Percentiles rank a stretch among this genome's conserved stretches.
Conservation (phyloP, 306 rosid species). For the Ochetophila trinervis region DNA sequence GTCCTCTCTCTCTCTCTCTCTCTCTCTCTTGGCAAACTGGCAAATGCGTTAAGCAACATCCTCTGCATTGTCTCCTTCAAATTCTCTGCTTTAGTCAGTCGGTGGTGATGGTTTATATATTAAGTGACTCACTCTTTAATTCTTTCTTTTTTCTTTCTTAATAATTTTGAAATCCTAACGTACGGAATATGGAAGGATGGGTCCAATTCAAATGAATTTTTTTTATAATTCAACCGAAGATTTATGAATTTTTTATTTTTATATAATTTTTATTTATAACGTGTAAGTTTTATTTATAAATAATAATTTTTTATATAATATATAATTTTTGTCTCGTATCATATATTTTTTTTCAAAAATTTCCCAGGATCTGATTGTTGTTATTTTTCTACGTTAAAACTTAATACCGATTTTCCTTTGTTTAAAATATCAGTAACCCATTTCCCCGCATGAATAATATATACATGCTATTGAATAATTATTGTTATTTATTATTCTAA, state of each 20-base stretch:
- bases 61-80: slow-evolving; percentile 52
- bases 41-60: slow-evolving; percentile 85
- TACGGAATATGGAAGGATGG: slow-evolving; percentile 43
- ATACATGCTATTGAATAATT: neutral
- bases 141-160: too few relatives aligned
- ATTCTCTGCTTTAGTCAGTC: slow-evolving; percentile 21
- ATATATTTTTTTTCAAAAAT: too few relatives aligned
- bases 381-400: slow-evolving; percentile 43
- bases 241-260: too few relatives aligned
- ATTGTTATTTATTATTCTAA: neutral
- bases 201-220: too few relatives aligned
- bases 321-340: too few relatives aligned
- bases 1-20: neutral
- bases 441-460: neutral
- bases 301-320: too few relatives aligned
- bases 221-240: too few relatives aligned
- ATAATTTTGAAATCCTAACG: slow-evolving; percentile 26
- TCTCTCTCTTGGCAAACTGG: slow-evolving; percentile 12
- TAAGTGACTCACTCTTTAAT: too few relatives aligned
- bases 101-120: neutral
- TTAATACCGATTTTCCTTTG: slow-evolving; percentile 12
- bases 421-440: slow-evolving; percentile 18
- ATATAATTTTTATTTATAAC: too few relatives aligned
- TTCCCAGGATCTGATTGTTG: slow-evolving; percentile 31
- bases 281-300: too few relatives aligned